Percentiles rank a stretch among this genome's conserved stretches.
Evolutionary conservation across 441 rosid species (phyloP).

Genomic region (Lepidium campestre): DNA sequence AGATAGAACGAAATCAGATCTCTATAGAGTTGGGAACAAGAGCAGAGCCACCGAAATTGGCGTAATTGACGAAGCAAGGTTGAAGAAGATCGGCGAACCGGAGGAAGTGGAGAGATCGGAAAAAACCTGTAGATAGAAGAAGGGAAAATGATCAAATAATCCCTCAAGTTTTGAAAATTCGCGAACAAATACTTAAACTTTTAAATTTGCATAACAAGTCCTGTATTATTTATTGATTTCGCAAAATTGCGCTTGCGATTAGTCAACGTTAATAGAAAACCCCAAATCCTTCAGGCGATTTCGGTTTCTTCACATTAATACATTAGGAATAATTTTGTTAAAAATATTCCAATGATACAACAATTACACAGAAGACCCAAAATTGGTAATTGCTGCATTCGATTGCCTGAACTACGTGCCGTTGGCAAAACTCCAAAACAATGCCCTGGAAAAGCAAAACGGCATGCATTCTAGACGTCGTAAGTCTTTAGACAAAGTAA

Average conservation of each 20-base stretch:
- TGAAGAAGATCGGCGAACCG: not conserved
- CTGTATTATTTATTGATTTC: too few relatives aligned
- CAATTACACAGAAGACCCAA: conserved; percentile 1
- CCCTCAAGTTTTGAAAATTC: too few relatives aligned
- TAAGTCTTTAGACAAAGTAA: not conserved
- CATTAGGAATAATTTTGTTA: not conserved
- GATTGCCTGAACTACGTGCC: not conserved
- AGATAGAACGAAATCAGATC: not conserved
- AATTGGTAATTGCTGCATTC: not conserved
- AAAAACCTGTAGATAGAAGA: not conserved
- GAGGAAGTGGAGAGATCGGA: not conserved
- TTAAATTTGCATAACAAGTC: too few relatives aligned
- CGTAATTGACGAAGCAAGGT: too few relatives aligned
- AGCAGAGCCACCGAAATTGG: too few relatives aligned
- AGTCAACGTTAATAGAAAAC: too few relatives aligned
- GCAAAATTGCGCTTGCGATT: too few relatives aligned
- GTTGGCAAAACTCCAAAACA: not conserved
- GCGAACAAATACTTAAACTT: too few relatives aligned
- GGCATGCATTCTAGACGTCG: not conserved
- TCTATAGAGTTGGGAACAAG: not conserved
- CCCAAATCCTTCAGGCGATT: too few relatives aligned
- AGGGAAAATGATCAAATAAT: not conserved
- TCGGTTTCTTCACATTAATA: too few relatives aligned
- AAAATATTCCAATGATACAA: not conserved
- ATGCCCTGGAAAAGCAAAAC: not conserved